Evolutionary conservation across 1,284 basidiomycete species (phyloP), one percentile per base, ranked within the genome.

Genomic region (Inonotus hispidus): DNA sequence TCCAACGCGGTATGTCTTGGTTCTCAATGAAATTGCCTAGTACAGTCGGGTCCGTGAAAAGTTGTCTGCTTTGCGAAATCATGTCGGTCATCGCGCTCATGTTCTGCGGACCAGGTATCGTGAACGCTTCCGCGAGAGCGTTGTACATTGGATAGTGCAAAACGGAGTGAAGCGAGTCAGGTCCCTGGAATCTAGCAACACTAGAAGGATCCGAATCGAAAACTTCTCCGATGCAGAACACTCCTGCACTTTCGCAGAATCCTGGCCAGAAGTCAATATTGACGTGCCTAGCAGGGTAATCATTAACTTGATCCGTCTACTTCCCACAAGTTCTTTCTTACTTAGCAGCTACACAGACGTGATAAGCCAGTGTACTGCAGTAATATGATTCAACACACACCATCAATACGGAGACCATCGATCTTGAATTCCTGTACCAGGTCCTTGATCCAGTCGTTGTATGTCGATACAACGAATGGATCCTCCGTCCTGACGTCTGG

Each of bases 211-310:
- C 79, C 52, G 75, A 70, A 29, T 79, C 81, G 66, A 84, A 85
- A 21, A 93, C 88, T 73, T 93, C 91, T 37, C 92, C 92, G 56
- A 92, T 89, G 64, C 88, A 91, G 74, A 92, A 94, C 39, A 92
- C 87, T 1, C 88, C 89, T 0, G 89, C 86, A 23, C 81, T 80
- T 38, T 73, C 74, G 66, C 84, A 87, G 71, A 94, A 93, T 1
- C 69, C 71, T 0, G 84, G 79, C 87, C 87, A 90, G 70, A 90
- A 90, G 62, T 79, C 75, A 54, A 79, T 76, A 37, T 85, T 77
- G 29, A 88, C 78, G 67, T 88, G 85, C 69, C 85, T 89, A 56
- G 59, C 32, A 13, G 60, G 25, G 61, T 19, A 16, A 62, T 41
- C n/a, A 21, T 25, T 27, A 56, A 10, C 13, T n/a, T 21, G 14